phyloP scores from a whole-genome alignment of 164 flowering plant genomes.

The Hamamelis virginiana region DNA sequence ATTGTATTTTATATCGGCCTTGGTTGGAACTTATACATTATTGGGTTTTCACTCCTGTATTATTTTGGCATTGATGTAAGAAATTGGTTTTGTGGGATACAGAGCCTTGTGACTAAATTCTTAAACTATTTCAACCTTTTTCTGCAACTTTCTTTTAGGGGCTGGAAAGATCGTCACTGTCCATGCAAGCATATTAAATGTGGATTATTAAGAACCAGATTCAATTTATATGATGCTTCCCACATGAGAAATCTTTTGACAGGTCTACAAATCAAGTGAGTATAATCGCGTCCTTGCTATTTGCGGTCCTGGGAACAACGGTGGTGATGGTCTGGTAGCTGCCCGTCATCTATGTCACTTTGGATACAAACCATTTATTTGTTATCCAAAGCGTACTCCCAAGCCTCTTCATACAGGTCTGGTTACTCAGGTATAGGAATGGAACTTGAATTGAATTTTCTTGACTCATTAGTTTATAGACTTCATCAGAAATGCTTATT shows the following conservation, averaged over 20 bases:
- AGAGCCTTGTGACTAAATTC: too few relatives aligned
- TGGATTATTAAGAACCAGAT: background rate
- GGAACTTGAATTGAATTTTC: slow-evolving; percentile 3
- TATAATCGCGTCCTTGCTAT: slow-evolving; percentile 73
- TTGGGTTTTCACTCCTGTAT: too few relatives aligned
- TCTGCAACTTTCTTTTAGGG: too few relatives aligned
- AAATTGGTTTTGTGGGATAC: too few relatives aligned
- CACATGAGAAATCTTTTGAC: slow-evolving; percentile 5
- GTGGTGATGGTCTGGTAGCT: slow-evolving; percentile 97
- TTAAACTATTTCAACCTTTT: too few relatives aligned
- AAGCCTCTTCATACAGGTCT: slow-evolving; percentile 83
- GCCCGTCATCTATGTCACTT: slow-evolving; percentile 95
- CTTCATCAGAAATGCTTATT: slow-evolving; percentile 20
- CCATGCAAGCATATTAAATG: too few relatives aligned
- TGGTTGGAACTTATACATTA: too few relatives aligned
- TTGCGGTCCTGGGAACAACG: slow-evolving; percentile 99
- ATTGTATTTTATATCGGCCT: too few relatives aligned
- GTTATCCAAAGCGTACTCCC: slow-evolving; percentile 85
- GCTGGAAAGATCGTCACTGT: too few relatives aligned
- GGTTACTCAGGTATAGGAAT: slow-evolving; percentile 73
- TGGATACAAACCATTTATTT: slow-evolving; percentile 78
- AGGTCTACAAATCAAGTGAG: slow-evolving; percentile 76
- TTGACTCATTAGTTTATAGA: background rate
- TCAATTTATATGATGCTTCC: background rate
- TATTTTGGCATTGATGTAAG: too few relatives aligned